Conservation (phyloP, 306 rosid genomes). For the Morella rubra region DNA sequence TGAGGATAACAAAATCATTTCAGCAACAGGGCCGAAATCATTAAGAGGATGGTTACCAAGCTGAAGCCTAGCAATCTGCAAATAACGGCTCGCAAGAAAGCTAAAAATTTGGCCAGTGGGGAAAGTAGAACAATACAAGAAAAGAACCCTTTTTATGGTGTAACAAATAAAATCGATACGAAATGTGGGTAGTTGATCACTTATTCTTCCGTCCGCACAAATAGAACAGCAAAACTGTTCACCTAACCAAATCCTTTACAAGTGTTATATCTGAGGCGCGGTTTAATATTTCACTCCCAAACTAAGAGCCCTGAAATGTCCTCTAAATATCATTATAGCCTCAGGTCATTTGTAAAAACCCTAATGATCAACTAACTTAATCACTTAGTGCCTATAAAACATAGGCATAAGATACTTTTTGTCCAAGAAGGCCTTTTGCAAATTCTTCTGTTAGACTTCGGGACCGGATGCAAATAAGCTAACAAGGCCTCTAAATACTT, state of each 20-base stretch:
- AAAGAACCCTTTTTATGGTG: no score
- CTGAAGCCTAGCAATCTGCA: no score
- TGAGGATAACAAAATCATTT: conserved; percentile 31
- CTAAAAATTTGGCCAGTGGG: no score
- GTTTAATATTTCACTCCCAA: neutral
- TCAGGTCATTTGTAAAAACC: conserved; percentile 14
- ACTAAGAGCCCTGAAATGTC: conserved; percentile 5
- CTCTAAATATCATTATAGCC: neutral
- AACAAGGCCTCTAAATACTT: conserved; percentile 82
- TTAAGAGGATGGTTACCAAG: no score
- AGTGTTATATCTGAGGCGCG: neutral
- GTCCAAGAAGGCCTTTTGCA: conserved; percentile 9
- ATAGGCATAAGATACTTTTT: conserved; percentile 14
- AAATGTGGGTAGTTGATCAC: no score
- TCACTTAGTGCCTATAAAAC: conserved; percentile 9
- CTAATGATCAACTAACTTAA: conserved; percentile 3
- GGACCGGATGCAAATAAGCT: conserved; percentile 88
- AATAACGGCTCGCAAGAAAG: no score
- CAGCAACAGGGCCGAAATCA: neutral
- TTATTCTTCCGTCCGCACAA: no score
- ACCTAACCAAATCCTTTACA: neutral
- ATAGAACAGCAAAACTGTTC: neutral
- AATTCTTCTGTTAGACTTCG: conserved; percentile 45
- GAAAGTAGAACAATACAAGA: no score
- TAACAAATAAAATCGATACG: no score